Conservation (phyloP, 1,284 basidiomycete genomes). For the Tylopilus sp. region DNA sequence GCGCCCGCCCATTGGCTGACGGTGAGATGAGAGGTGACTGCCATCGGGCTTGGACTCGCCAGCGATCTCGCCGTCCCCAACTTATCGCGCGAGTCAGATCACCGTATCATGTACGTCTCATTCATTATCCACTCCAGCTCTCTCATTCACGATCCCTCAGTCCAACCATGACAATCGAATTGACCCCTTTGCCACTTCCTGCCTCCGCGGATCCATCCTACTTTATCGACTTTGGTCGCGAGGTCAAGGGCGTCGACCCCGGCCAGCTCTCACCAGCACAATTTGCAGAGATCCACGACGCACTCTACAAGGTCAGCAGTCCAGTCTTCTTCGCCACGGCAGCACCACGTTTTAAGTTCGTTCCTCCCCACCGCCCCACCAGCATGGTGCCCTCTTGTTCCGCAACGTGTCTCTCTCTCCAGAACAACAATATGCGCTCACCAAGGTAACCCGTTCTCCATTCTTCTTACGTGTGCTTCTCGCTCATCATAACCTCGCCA, state of each 20-base stretch:
- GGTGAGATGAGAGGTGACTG: slow-evolving; percentile 6
- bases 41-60: slow-evolving; percentile 5
- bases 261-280: slow-evolving; percentile 51
- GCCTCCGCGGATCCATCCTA: slow-evolving; percentile 53
- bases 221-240: slow-evolving; percentile 61
- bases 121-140: neutral
- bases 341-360: neutral
- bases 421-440: slow-evolving; percentile 70
- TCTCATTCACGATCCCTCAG: neutral
- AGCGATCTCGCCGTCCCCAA: too few species aligned
- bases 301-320: slow-evolving; percentile 59
- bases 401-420: slow-evolving; percentile 65
- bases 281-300: slow-evolving; percentile 56
- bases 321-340: neutral
- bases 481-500: neutral
- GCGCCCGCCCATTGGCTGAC: too few species aligned
- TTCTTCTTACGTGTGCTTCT: neutral
- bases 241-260: slow-evolving; percentile 61
- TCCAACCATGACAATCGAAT: slow-evolving; percentile 50
- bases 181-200: slow-evolving; percentile 52
- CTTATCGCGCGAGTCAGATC: neutral
- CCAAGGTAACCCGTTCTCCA: slow-evolving; percentile 4
- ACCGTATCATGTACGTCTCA: neutral
- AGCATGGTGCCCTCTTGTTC: slow-evolving; percentile 78
- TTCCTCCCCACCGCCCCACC: slow-evolving; percentile 5